A percentile compares a stretch with the other conserved stretches of the same genome.
Evolutionary conservation across 192 early-diverging fungal species (phyloP).

Genomic region (Umbelopsis isabellina): DNA sequence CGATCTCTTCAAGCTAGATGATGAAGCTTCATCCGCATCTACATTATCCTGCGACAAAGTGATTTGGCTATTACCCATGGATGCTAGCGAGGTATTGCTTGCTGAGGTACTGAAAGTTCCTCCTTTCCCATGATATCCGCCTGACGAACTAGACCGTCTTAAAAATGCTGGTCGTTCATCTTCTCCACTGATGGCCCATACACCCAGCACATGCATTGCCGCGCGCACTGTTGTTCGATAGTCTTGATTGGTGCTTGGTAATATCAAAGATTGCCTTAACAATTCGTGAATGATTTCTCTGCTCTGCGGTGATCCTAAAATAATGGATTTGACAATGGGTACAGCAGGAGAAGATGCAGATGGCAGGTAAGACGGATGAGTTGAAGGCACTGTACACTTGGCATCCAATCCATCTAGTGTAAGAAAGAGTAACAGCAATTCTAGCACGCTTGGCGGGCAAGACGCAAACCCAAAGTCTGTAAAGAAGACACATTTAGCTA

Average conservation of each 20-base stretch:
- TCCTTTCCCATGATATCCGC: background rate
- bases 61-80: background rate
- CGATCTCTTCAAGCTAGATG: background rate
- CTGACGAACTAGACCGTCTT: constrained; percentile 33
- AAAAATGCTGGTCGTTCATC: constrained; percentile 76
- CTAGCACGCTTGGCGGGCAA: constrained; percentile 71
- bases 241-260: constrained; percentile 57
- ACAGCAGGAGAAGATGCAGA: constrained; percentile 58
- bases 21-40: background rate
- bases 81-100: background rate
- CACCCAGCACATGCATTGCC: constrained; percentile 66
- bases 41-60: background rate
- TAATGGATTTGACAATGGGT: constrained; percentile 63
- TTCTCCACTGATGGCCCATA: constrained; percentile 67
- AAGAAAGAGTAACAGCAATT: constrained; percentile 67
- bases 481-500: background rate
- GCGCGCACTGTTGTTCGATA: constrained; percentile 69
- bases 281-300: constrained; percentile 81
- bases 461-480: constrained; percentile 60
- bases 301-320: constrained; percentile 57
- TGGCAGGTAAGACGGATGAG: constrained; percentile 26
- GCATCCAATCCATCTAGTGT: constrained; percentile 67
- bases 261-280: constrained; percentile 67
- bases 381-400: constrained; percentile 41
- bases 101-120: constrained; percentile 1